phyloP scores from a whole-genome alignment of 176 grass and related monocot genomes.

The Urochloa ruziziensis region DNA sequence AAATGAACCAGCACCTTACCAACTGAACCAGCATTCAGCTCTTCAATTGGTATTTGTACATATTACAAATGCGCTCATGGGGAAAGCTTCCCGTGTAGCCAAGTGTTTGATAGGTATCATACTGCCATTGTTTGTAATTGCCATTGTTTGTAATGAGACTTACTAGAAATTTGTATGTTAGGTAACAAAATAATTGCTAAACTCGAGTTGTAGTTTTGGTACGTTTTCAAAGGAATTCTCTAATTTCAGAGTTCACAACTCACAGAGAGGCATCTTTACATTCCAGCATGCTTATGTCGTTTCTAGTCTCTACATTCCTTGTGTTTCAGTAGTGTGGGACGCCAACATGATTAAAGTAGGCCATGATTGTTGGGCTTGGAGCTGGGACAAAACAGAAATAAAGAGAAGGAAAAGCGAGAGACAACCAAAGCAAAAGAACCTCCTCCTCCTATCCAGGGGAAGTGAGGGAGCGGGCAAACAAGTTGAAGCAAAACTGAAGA shows the following conservation, averaged over 20 bases:
- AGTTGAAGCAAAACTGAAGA: neutral
- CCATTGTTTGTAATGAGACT: no score
- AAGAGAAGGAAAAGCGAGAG: neutral
- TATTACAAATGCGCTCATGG: no score
- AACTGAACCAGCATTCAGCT: no score
- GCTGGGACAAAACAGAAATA: neutral
- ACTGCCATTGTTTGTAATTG: no score
- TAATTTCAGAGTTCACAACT: neutral
- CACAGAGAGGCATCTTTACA: neutral
- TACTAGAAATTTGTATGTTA: no score
- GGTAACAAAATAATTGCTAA: no score
- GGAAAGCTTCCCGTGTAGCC: no score
- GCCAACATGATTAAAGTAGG: neutral
- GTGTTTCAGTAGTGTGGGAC: neutral
- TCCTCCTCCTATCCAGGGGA: neutral
- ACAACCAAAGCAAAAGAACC: constrained; percentile 14
- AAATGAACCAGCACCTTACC: no score
- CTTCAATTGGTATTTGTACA: no score
- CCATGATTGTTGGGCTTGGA: neutral
- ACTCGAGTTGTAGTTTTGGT: neutral
- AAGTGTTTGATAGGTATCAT: no score
- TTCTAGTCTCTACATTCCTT: neutral
- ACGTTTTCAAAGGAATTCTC: neutral
- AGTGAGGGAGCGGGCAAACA: neutral
- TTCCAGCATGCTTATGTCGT: neutral